phyloP scores from a whole-genome alignment of 306 rosid species.

The Vigna mungo region DNA sequence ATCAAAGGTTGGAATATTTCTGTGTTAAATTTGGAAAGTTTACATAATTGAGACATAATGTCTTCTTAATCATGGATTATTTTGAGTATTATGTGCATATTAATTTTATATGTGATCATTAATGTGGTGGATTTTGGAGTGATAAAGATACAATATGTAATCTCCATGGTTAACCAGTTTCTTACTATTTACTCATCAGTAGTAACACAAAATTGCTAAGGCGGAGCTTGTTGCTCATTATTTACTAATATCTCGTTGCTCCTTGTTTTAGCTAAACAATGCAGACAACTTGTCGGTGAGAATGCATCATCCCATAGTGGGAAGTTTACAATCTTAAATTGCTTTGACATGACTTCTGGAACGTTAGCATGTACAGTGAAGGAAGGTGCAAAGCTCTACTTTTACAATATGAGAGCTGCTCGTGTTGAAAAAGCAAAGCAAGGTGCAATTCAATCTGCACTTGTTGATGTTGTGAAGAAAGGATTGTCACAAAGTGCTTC shows the following conservation, averaged over 20 bases:
- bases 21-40: too few species aligned
- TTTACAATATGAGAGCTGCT: slow-evolving; percentile 70
- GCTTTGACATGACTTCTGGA: slow-evolving; percentile 81
- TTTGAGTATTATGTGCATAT: not conserved
- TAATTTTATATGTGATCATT: not conserved
- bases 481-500: slow-evolving; percentile 60
- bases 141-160: not conserved
- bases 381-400: slow-evolving; percentile 80
- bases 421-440: slow-evolving; percentile 71
- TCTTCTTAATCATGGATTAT: too few species aligned
- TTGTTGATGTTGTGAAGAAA: slow-evolving; percentile 63
- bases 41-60: too few species aligned
- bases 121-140: not conserved
- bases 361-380: slow-evolving; percentile 74
- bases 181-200: too few species aligned
- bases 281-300: slow-evolving; percentile 86
- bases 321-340: slow-evolving; percentile 70
- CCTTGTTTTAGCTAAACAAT: slow-evolving; percentile 74
- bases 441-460: slow-evolving; percentile 58
- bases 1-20: not conserved
- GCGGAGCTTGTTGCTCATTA: too few species aligned
- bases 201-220: too few species aligned
- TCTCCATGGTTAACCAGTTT: not conserved
- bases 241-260: not conserved
- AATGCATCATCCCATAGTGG: slow-evolving; percentile 79